These are phyloP conservation scores for Gymnopus androsaceus DNA, from an alignment of 1,284 basidiomycete genomes.

Conservation along the genomic window DNA sequence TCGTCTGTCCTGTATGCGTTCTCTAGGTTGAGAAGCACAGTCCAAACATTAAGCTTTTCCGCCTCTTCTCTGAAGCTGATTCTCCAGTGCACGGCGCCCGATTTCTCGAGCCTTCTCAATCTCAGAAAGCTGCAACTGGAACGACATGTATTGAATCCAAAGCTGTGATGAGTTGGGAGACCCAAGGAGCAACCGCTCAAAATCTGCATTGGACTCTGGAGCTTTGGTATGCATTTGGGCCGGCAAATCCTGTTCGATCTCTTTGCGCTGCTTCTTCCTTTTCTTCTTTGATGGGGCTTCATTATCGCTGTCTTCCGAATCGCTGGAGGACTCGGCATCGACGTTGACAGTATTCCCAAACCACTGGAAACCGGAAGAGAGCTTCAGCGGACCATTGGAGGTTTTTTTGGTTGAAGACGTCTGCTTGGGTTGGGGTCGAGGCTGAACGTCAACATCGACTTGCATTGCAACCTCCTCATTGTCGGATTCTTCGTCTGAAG, in stretches of 20 bases:
- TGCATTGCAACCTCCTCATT: conserved; percentile 41
- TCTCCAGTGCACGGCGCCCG: conserved; percentile 81
- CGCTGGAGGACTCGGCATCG: conserved; percentile 37
- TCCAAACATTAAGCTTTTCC: conserved; percentile 99
- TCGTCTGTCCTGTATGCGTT: conserved; percentile 91
- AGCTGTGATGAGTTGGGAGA: conserved; percentile 97
- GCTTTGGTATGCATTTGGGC: conserved; percentile 80
- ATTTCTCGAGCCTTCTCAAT: conserved; percentile 92
- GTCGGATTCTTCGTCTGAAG: conserved; percentile 23
- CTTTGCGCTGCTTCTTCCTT: conserved; percentile 65
- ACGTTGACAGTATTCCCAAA: conserved; percentile 39
- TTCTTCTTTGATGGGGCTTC: conserved; percentile 55
- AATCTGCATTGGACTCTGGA: conserved; percentile 93
- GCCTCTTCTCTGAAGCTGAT: conserved; percentile 97
- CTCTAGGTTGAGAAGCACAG: conserved; percentile 94
- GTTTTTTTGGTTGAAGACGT: conserved; percentile 18
- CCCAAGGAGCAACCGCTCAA: conserved; percentile 91
- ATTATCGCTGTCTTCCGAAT: conserved; percentile 52
- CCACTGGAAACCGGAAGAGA: conserved; percentile 74
- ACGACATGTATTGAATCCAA: conserved; percentile 99
- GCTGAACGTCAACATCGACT: conserved; percentile 40
- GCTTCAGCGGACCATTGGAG: conserved; percentile 42
- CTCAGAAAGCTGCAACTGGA: conserved; percentile 94
- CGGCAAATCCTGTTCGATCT: conserved; percentile 81
- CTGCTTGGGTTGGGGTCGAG: conserved; percentile 30